phyloP scores from a whole-genome alignment of 2,329 filamentous ascomycete genomes.

The Hymenoscyphus scutula region DNA sequence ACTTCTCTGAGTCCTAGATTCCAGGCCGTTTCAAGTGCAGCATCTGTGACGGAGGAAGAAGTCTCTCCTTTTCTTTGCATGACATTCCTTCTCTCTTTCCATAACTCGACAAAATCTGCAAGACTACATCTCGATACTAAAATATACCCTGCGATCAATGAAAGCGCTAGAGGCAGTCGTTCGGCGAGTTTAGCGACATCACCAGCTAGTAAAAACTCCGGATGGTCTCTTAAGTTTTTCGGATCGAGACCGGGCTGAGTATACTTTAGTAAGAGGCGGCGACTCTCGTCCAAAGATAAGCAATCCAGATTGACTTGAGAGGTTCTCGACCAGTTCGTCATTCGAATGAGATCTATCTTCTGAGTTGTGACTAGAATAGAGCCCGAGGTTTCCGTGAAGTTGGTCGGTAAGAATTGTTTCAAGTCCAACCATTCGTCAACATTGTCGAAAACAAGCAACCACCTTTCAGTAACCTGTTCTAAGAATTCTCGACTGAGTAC shows the following conservation, averaged over 20 bases:
- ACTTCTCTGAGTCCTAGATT: conserved; percentile 28
- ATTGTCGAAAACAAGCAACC: conserved; percentile 28
- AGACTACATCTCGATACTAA: conserved; percentile 22
- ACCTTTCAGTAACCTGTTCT: conserved; percentile 8
- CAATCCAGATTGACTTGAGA: background rate
- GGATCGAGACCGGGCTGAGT: conserved; percentile 1
- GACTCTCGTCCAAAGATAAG: background rate
- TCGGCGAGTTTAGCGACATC: conserved; percentile 20
- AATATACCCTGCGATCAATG: conserved; percentile 26
- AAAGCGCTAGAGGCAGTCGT: conserved; percentile 25
- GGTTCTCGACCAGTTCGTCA: background rate
- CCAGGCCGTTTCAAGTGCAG: conserved; percentile 23
- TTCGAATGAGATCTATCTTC: conserved; percentile 11
- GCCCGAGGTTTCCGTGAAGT: conserved; percentile 20
- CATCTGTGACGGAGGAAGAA: conserved; percentile 4
- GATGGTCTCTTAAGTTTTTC: conserved; percentile 12
- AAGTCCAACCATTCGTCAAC: conserved; percentile 14
- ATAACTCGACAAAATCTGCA: conserved; percentile 28
- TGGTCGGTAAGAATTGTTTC: conserved; percentile 16
- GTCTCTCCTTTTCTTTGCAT: conserved; percentile 1
- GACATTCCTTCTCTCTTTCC: conserved; percentile 23
- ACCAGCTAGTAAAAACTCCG: conserved; percentile 21
- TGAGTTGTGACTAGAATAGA: conserved; percentile 18
- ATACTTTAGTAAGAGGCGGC: background rate
- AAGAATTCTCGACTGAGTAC: background rate